Base-by-base conservation (phyloP, 1,284 basidiomycete genomes). In the Singerocomus inundabilis region DNA sequence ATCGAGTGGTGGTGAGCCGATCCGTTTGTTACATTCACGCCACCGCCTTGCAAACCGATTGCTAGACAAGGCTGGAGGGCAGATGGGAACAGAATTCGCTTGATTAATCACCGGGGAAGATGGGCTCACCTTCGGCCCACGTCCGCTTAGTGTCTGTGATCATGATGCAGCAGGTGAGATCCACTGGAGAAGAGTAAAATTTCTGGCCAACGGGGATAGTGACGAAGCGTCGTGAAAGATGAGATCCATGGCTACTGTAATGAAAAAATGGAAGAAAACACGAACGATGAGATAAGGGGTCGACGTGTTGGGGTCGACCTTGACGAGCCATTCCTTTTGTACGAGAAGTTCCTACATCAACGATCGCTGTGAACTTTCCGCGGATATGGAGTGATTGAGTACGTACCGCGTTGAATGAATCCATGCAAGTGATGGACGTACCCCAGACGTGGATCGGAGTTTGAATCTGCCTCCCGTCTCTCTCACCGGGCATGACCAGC, bases 61-160 rank as follows among this genome's bases (percentile, higher is more conserved):
- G 57, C 75, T 75, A 30, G 75, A 75, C 32, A 89, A 63, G 1
- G 78, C 86, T 88, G 50, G 18, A 31, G 44, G 16, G 35, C 6
- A 37, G 38, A 38, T 44, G 51, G 46, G 32, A 38, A 59, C 59
- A 44, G 44, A 37, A 50, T 45, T 54, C 52, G 51, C 46, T 52
- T 56, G 47, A 33, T 49, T 56, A 57, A 54, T 58, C 38, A 55
- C 56, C 62, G 64, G 42, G 15, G 44, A 38, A 31, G 51, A 46
- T 46, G 50, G 26, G 52, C 52, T 56, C 54, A 85, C 87, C 82
- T 82, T 90, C 87, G n/a, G 72, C 73, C 86, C 85, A 90, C 10
- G 84, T 82, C 32, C 70, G 74, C 63, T 79, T 85, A 6, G 85
- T 89, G 65, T 90, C 87, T 15, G 88, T 88, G 46, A 88, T 64